Conservation (phyloP, 345 rosid species). For the Triadica sebifera region DNA sequence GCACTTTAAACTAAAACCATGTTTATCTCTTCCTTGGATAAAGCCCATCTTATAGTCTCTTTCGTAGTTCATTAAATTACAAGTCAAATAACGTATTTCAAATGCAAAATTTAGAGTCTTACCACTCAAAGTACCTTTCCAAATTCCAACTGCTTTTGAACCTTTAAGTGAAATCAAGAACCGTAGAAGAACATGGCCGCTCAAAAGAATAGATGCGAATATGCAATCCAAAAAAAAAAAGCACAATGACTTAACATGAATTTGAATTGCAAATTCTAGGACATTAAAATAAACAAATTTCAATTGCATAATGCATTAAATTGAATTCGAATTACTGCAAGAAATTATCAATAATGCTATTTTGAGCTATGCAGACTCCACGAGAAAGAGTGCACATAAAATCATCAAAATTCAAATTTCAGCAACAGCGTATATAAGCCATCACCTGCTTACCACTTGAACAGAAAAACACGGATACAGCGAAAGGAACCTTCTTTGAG, state of each 20-base stretch:
- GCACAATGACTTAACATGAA: background rate
- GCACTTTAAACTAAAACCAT: too few species aligned
- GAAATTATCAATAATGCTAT: too few species aligned
- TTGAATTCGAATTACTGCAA: background rate
- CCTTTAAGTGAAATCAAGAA: background rate
- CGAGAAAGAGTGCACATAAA: background rate
- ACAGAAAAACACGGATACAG: conserved; percentile 27
- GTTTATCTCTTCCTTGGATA: background rate
- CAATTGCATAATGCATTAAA: background rate
- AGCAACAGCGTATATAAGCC: too few species aligned
- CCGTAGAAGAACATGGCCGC: background rate
- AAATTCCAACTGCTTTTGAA: background rate
- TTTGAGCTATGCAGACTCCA: background rate
- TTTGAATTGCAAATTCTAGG: background rate
- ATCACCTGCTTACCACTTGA: too few species aligned
- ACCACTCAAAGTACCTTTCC: background rate
- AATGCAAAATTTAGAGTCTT: background rate
- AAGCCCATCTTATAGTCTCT: background rate
- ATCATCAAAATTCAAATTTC: too few species aligned
- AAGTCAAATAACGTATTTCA: background rate
- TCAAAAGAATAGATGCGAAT: too few species aligned
- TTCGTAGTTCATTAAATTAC: too few species aligned
- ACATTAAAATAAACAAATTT: background rate
- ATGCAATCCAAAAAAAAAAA: too few species aligned
- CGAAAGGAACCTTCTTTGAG: conserved; percentile 2